Evolutionary conservation across 306 rosid genomes (phyloP), one percentile per base, ranked within the genome.

Genomic region (Acacia acuminata): DNA sequence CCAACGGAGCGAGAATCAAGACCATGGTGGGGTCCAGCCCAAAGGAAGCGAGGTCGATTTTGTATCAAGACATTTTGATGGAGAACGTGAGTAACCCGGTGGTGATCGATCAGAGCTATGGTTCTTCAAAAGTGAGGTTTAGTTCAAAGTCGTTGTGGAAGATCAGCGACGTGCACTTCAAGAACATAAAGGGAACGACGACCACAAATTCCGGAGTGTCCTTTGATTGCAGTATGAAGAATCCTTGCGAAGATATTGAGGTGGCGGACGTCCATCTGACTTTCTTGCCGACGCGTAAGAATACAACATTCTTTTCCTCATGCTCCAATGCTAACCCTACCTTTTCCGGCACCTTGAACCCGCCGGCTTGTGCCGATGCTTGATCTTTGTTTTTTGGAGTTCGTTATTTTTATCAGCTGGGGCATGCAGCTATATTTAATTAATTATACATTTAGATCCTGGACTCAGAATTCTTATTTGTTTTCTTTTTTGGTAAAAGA

Each of bases 1-100:
- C 90, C 19, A 90, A 93, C 3, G 97, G 97, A 2, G 97, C 94
- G 2, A 86, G 97, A 84, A 91, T 93, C 85, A 91, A 93, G 73
- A 93, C 96, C 0, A 89, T 87, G 87, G 58, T 71, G 0, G 87
- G 92, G 10, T 0, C 4, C 3, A 55, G 0, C 2, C 65, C 88
- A 1, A 90, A 85, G 7, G 80, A 48, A 38, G 97, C 92, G 0
- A 76, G 70, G 51, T 30, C 61, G 43, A 88, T 93, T 44, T 0
- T 78, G 78, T 93, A 56, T n/a, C 90, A 93, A 30, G 45, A 85
- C 73, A 76, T 93, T 25, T 4, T 81, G 67, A 86, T 93, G 89
- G n/a, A 81, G 0, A 43, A 70, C 20, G 97, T 91, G 1, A 84
- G 77, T 8, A 85, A 86, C 51, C 97, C 97, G 53, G 76, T 93